Evolutionary conservation across 345 rosid genomes (phyloP), one percentile per base, ranked within the genome.

Genomic region (Eutrema yunnanense): DNA sequence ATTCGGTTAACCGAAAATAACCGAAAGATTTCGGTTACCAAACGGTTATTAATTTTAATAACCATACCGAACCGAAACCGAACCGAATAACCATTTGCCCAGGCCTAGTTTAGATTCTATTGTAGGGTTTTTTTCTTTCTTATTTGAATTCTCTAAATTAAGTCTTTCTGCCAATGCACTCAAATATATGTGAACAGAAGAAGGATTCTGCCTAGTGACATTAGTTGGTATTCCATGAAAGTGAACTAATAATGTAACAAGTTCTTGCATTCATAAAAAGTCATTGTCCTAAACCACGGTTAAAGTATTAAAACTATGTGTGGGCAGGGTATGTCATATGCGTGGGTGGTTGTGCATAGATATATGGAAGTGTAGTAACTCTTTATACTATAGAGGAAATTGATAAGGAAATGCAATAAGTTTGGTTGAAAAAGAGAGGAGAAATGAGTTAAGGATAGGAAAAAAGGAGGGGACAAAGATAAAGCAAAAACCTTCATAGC

Each of bases 381-480:
- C 68, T 67, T 50, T 59, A 73, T 65, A 16, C 73, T 22, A 60
- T 60, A 67, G 78, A 74, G 73, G 78, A 74, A 74, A 43, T 30
- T 65, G 78, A 75, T 52, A 52, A 60, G 36, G 73, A 75, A 32
- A 32, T 61, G 79, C 79, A 75, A 52, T 75, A 68, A 75, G 73
- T 75, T 43, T 60, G 58, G 74, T 75, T 68, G 69, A 44, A 60
- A 67, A 74, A 51, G 61, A 37, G 54, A 74, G 9, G 46, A 50
- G 40, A 42, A 50, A 42, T 74, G 56, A 74, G 56, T 51, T 52
- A 55, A 59, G 37, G 68, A 33, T 51, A 33, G 56, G 41, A 42
- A 51, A 67, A 67, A 63, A 54, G 32, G 69, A 75, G 47, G 79
- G 65, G 74, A 69, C 71, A 76, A 69, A 69, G 60, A 76, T 76